Base-by-base conservation (phyloP, 2,329 filamentous ascomycete genomes). In the Exophiala sideris region DNA sequence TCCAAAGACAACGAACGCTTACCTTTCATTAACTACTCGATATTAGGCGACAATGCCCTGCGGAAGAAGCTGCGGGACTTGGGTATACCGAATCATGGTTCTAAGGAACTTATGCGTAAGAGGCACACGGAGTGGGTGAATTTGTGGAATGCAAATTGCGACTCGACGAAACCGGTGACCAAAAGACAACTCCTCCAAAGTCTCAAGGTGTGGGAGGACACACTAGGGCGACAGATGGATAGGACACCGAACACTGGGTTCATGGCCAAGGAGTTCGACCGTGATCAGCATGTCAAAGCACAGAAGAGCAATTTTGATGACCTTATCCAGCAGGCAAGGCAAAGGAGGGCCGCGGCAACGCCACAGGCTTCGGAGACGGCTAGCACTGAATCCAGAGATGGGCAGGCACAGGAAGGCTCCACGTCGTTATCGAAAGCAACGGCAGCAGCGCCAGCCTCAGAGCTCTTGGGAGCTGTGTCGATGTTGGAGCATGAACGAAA, bases 141-240 rank as follows among this genome's bases (percentile, higher is more conserved):
- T 35, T 74, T 99, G 14, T 96, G 90, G 87, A 99, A 99, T 69
- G 89, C 95, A 9, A 99, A 99, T 68, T 96, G 91, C 71, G 94
- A 99, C 70, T 87, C 91, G 2, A 81, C 81, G 34, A 76, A 76
- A 1, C 90, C 90, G 0, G 88, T 87, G 67, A 77, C 78, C 9
- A 89, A 88, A 59, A 66, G 73, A 5, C 86, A 94, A 53, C 71
- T 99, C 3, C 71, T 95, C 12, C 82, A 81, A 11, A 92, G 97
- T 56, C 70, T 99, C 10, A 87, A 92, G 18, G 72, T 82, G 1
- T 97, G 94, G 92, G 94, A 99, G 70, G 80, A 84, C 41, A 92
- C 88, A 0, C 84, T 95, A 59, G 89, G 89, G 7, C 81, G 82
- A n/a, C 57, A 60, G 33, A 32, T 39, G 14, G 54, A 60, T 11